Evolutionary conservation across 2,329 filamentous ascomycete species (phyloP).

Genomic region (Calonectria fujianensis): DNA sequence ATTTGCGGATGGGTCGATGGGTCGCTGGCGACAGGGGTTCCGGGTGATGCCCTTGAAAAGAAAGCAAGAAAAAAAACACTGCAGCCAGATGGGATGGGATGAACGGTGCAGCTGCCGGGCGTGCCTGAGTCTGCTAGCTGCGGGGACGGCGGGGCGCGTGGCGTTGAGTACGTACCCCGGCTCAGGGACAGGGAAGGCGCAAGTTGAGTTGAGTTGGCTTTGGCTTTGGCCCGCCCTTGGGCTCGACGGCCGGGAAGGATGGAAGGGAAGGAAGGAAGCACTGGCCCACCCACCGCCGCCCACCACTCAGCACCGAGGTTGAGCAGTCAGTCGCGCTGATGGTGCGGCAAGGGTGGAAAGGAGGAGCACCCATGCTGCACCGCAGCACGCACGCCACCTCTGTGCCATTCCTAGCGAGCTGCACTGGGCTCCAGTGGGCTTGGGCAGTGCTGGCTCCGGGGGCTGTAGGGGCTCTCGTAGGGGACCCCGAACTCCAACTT

Average conservation of each 20-base stretch:
- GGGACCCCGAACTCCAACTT: slow-evolving; percentile 22
- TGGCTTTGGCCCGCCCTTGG: slow-evolving; percentile 4
- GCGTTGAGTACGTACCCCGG: slow-evolving; percentile 17
- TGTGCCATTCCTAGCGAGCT: slow-evolving; percentile 12
- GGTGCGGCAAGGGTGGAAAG: slow-evolving; percentile 52
- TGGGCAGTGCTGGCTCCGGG: neutral
- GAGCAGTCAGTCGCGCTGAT: slow-evolving; percentile 40
- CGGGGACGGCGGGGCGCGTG: slow-evolving; percentile 48
- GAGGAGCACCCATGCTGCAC: slow-evolving; percentile 33
- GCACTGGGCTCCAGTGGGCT: slow-evolving; percentile 36
- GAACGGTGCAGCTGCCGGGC: slow-evolving; percentile 48
- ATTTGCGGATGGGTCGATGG: slow-evolving; percentile 48
- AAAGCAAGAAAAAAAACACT: slow-evolving; percentile 16
- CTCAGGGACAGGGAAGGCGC: slow-evolving; percentile 29
- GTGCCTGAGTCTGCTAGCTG: slow-evolving; percentile 41
- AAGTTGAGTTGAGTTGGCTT: slow-evolving; percentile 20
- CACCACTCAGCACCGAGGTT: slow-evolving; percentile 1
- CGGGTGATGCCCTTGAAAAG: slow-evolving; percentile 34
- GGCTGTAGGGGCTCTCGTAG: neutral
- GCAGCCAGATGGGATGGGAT: slow-evolving; percentile 46
- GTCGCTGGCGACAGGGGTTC: slow-evolving; percentile 50
- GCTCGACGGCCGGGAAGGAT: slow-evolving; percentile 19
- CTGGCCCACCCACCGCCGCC: slow-evolving; percentile 23
- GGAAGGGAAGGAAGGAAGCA: slow-evolving; percentile 30
- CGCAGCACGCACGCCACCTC: slow-evolving; percentile 5